Evolutionary conservation across 75 land plant genomes (phyloP).

Genomic region (Chamaecyparis obtusa): DNA sequence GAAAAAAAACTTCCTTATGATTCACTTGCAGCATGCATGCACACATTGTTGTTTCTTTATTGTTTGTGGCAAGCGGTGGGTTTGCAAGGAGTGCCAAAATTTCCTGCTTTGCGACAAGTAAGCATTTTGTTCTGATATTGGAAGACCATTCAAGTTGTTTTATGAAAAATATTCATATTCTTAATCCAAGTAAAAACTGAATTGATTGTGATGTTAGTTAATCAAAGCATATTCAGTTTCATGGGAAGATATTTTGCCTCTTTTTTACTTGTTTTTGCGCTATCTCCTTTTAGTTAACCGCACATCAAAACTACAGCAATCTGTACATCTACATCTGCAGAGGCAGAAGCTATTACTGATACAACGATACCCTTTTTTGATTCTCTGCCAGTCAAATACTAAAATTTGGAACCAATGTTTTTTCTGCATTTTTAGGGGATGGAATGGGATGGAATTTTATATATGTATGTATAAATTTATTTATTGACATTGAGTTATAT

Average conservation of each 20-base stretch:
- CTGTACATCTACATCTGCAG: no score
- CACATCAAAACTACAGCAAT: no score
- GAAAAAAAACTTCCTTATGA: constrained; percentile 98
- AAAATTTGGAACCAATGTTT: no score
- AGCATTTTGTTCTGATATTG: constrained; percentile 14
- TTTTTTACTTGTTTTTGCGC: no score
- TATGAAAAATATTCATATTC: neutral
- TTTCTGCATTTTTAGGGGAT: no score
- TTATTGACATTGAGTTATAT: no score
- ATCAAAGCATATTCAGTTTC: neutral
- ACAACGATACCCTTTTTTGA: no score
- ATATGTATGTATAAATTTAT: no score
- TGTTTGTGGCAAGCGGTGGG: constrained; percentile 86
- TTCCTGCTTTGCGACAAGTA: constrained; percentile 93
- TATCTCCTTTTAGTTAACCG: no score
- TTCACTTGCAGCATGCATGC: constrained; percentile 87
- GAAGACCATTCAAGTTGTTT: neutral
- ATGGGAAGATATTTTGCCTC: neutral
- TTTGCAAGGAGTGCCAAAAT: constrained; percentile 75
- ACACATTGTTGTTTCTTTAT: constrained; percentile 78
- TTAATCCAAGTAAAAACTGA: neutral
- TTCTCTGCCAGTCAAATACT: no score
- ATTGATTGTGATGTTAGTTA: neutral
- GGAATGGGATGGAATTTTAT: no score
- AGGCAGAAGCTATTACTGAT: no score